phyloP scores from a whole-genome alignment of 345 rosid species.

The Abelmoschus esculentus region DNA sequence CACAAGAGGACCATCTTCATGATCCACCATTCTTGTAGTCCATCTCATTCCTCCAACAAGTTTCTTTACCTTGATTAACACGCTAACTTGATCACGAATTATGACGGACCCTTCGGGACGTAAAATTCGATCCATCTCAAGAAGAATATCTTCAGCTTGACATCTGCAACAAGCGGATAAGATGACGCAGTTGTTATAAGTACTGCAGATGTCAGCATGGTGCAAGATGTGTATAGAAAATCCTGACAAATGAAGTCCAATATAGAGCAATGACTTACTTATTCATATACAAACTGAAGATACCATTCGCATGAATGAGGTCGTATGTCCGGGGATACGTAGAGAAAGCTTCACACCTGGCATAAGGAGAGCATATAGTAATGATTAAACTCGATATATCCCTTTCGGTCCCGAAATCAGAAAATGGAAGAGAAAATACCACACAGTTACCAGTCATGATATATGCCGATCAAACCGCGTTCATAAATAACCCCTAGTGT shows the following conservation, averaged over 20 bases:
- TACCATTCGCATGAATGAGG: slow-evolving; percentile 35
- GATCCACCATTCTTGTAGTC: slow-evolving; percentile 9
- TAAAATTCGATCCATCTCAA: slow-evolving; percentile 15
- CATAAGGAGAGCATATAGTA: background rate
- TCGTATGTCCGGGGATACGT: slow-evolving; percentile 54
- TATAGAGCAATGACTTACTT: slow-evolving; percentile 24
- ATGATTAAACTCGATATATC: slow-evolving; percentile 1
- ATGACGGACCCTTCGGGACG: slow-evolving; percentile 9
- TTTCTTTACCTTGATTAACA: slow-evolving; percentile 6
- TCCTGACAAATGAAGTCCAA: background rate
- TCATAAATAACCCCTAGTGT: background rate
- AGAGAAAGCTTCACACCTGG: slow-evolving; percentile 58
- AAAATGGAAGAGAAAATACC: background rate
- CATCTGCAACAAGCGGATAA: slow-evolving; percentile 1
- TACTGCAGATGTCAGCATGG: background rate
- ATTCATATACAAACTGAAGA: slow-evolving; percentile 30
- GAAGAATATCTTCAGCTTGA: slow-evolving; percentile 6
- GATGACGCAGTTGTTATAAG: background rate
- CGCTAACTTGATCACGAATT: slow-evolving; percentile 1
- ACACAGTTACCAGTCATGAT: slow-evolving; percentile 3
- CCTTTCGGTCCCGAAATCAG: background rate
- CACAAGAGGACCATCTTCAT: slow-evolving; percentile 10
- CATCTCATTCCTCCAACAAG: slow-evolving; percentile 5
- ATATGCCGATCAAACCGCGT: slow-evolving; percentile 8
- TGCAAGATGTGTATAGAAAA: background rate